Conservation (phyloP, 257 asterid genomes). For the Penstemon eatonii region DNA sequence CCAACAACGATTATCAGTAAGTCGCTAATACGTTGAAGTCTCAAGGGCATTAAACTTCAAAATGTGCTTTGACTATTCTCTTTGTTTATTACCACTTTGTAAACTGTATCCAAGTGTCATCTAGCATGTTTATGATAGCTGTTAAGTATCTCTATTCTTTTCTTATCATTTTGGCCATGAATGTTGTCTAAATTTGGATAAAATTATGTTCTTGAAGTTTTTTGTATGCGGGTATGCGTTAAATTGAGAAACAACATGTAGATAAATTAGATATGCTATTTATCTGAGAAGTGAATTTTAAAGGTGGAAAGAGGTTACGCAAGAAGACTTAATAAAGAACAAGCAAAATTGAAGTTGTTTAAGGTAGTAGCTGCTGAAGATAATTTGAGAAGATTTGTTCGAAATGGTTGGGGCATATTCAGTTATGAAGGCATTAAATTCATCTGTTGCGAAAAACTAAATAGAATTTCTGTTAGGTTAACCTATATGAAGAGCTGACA, state of each 20-base stretch:
- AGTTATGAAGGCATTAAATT: too few species aligned
- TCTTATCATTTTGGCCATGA: too few species aligned
- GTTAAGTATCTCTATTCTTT: not conserved
- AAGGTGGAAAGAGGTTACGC: not conserved
- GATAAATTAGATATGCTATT: too few species aligned
- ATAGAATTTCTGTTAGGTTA: too few species aligned
- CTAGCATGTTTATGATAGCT: not conserved
- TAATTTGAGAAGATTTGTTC: not conserved
- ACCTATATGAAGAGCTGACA: too few species aligned
- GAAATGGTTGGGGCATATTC: not conserved
- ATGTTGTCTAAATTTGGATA: too few species aligned
- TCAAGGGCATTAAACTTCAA: conserved; percentile 2
- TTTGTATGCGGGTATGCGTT: not conserved
- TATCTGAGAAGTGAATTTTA: conserved; percentile 3
- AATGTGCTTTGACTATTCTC: conserved; percentile 1
- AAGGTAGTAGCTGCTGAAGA: not conserved
- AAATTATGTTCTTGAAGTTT: too few species aligned
- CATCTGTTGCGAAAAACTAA: too few species aligned
- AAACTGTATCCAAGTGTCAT: conserved; percentile 10
- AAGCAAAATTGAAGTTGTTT: not conserved
- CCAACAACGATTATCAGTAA: conserved; percentile 97
- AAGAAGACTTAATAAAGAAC: conserved; percentile 2
- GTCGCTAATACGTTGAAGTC: conserved; percentile 32
- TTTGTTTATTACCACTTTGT: conserved; percentile 7
- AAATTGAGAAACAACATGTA: not conserved